Evolutionary conservation across 208 protist species (phyloP).

Genomic region (Trypanosoma mega): DNA sequence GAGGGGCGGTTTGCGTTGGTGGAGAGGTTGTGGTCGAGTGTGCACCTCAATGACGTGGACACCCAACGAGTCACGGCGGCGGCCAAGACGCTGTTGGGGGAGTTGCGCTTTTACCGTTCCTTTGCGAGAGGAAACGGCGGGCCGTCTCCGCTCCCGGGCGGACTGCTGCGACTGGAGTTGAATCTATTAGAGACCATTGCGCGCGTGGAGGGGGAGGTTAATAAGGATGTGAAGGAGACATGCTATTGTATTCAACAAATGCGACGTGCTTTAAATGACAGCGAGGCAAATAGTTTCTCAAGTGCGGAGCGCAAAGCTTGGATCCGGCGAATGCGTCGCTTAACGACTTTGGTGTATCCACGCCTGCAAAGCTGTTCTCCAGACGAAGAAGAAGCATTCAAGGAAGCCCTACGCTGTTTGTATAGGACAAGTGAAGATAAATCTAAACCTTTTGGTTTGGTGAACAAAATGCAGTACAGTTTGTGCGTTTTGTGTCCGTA

Average conservation of each 20-base stretch:
- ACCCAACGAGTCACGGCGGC: neutral
- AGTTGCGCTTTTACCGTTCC: neutral
- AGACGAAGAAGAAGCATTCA: neutral
- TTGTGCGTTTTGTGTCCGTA: neutral
- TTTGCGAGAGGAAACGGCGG: neutral
- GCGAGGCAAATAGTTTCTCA: neutral
- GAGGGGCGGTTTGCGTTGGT: neutral
- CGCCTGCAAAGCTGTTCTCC: neutral
- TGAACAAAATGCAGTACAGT: neutral
- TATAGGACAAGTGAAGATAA: neutral
- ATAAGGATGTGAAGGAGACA: neutral
- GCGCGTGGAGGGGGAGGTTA: neutral
- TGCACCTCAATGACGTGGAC: neutral
- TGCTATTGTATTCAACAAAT: neutral
- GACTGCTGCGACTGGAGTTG: neutral
- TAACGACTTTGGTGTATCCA: neutral
- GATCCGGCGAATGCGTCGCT: neutral
- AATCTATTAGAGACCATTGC: neutral
- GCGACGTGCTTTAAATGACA: neutral
- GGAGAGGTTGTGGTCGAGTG: neutral
- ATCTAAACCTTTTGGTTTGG: neutral
- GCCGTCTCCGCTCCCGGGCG: neutral
- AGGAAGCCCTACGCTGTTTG: neutral
- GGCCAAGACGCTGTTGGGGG: neutral
- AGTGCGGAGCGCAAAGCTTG: neutral